Evolutionary conservation across 768 basidiomycete genomes (phyloP).

Genomic region (Amanita rimosa): DNA sequence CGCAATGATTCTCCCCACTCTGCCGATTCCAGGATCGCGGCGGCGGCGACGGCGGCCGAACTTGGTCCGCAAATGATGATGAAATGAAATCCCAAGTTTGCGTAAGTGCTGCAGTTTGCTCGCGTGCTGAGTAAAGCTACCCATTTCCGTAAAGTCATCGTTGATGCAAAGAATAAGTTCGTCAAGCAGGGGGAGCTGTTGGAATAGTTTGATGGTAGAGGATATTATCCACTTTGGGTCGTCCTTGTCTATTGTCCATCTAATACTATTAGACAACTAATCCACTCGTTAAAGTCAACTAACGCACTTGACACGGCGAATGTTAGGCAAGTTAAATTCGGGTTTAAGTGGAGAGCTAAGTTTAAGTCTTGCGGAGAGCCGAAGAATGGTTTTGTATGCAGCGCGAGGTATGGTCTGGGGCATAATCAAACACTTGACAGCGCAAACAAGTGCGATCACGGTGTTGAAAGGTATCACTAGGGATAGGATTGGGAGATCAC

Average conservation of each 20-base stretch:
- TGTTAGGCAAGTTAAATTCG: background rate
- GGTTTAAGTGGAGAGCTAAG: background rate
- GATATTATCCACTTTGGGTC: constrained; percentile 1
- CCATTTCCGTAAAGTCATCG: background rate
- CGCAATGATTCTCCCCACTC: background rate
- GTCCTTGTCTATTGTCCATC: background rate
- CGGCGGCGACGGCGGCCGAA: too few species aligned
- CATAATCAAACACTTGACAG: background rate
- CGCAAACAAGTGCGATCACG: background rate
- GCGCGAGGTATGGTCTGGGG: background rate
- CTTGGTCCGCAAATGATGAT: background rate
- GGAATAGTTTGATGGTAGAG: background rate
- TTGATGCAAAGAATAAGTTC: background rate
- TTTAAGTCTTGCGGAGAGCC: background rate
- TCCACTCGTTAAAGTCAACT: background rate
- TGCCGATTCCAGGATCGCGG: background rate
- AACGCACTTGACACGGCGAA: background rate
- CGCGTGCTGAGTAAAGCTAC: background rate
- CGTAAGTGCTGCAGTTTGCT: background rate
- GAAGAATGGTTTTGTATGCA: background rate
- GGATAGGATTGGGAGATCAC: background rate
- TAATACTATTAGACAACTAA: background rate
- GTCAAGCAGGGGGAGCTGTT: background rate
- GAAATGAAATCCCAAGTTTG: background rate
- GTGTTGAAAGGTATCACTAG: background rate